Percentiles rank a stretch among this genome's conserved stretches.
These are phyloP conservation scores for Fusarium pseudoanthophilum DNA, from an alignment of 2,329 filamentous ascomycete species.

Conservation along the genomic window DNA sequence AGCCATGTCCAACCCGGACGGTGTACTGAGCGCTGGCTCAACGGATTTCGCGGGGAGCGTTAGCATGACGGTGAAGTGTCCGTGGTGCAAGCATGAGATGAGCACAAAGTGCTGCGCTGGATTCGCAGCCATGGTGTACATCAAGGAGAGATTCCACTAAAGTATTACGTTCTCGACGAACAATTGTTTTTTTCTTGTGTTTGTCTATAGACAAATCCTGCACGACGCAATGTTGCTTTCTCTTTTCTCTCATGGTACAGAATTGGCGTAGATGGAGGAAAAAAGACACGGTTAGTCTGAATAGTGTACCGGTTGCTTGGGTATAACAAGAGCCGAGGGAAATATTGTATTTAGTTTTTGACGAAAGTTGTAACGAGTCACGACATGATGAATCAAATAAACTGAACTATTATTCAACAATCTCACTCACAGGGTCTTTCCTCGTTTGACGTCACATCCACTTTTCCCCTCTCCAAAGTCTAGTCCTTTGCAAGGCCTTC, in stretches of 20 bases:
- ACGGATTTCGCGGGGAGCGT: conserved; percentile 66
- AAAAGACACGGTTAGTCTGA: conserved; percentile 10
- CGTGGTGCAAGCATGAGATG: conserved; percentile 79
- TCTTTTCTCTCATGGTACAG: conserved; percentile 9
- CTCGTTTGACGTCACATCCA: conserved; percentile 39
- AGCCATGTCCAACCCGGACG: conserved; percentile 70
- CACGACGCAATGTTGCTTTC: conserved; percentile 29
- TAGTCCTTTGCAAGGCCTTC: neutral
- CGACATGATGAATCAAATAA: conserved; percentile 32
- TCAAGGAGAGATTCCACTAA: conserved; percentile 71
- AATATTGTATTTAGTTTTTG: conserved; percentile 33
- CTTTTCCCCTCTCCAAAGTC: neutral
- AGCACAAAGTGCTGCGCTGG: conserved; percentile 74
- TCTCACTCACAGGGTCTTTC: neutral
- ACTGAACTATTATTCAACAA: neutral
- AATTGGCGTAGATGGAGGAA: conserved; percentile 12
- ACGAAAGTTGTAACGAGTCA: conserved; percentile 40
- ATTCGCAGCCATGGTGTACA: conserved; percentile 72
- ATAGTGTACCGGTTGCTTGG: conserved; percentile 10
- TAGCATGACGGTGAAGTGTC: conserved; percentile 72
- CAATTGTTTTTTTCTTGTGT: neutral
- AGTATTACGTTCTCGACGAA: conserved; percentile 2
- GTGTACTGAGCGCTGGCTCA: conserved; percentile 58
- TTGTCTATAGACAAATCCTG: conserved; percentile 20
- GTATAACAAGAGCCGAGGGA: conserved; percentile 8